Base-by-base conservation (phyloP, 129 eudicot genomes). In the Flaveria linearis region DNA sequence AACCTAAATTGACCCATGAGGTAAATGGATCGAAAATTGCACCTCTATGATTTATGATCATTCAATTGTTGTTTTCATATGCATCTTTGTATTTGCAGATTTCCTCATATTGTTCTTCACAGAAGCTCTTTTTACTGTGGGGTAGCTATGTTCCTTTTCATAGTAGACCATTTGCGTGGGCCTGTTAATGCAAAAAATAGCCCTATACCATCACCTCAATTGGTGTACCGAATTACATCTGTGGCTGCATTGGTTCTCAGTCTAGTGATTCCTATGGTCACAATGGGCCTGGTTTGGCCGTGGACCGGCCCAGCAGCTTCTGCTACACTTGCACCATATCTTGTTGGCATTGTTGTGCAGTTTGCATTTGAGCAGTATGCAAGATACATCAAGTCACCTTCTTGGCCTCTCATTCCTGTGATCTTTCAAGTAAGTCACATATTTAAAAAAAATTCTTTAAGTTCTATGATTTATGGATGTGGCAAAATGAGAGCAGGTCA, bases 221-320 rank as follows among this genome's bases (percentile, higher is more conserved):
- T 85, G 80, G 96, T 86, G 42, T 85, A 94, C 76, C 85, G 92
- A 63, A 84, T 91, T 76, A 91, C 98, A 17, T 91, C 97, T 9
- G 97, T 88, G 61, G 85, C 96, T 36, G 86, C 91, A 52, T 80
- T 94, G 88, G 92, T 88, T 70, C 96, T 94, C 36, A 94, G 98
- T 76, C 88, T 94, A 45, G 76, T 89, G 55, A 85, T 94, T 50
- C 98, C 98, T 56, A 87, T 89, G 92, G 93, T 91, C 66, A 94
- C 98, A 36, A 94, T 94, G 98, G 98, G 98, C 28, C 84, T 88
- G 68, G 98, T 94, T 53, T 94, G 98, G 98, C 98, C 98, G 7
- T 94, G 98, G 98, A 94, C 98, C 12, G 98, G 98, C 51, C 98
- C 98, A 52, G 98, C 98, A 57, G 98, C 98, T 81, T 94, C 98